These are phyloP conservation scores for Hypoxylon sp. DNA, from an alignment of 2,329 filamentous ascomycete species.

Conservation along the genomic window DNA sequence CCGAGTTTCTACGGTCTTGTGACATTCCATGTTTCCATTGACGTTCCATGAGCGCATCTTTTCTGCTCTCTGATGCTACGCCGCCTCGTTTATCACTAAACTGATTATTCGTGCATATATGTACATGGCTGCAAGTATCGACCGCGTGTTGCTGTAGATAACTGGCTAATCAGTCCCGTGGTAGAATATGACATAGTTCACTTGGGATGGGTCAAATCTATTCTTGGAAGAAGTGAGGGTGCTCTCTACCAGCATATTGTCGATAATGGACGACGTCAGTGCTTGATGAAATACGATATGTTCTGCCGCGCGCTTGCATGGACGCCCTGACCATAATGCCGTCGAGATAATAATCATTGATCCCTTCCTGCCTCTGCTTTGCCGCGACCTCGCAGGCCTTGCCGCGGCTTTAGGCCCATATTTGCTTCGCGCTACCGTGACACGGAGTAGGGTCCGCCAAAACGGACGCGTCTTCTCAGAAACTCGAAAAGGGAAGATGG, in stretches of 20 bases:
- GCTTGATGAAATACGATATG: slow-evolving; percentile 14
- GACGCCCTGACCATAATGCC: slow-evolving; percentile 8
- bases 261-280: too few relatives aligned
- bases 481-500: slow-evolving; percentile 27
- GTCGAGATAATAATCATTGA: too few relatives aligned
- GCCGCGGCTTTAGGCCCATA: slow-evolving; percentile 25
- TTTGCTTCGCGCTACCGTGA: slow-evolving; percentile 22
- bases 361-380: slow-evolving; percentile 18
- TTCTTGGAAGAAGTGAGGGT: too few relatives aligned
- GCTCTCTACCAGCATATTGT: too few relatives aligned
- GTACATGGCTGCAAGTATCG: too few relatives aligned
- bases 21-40: slow-evolving; percentile 37
- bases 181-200: too few relatives aligned
- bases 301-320: slow-evolving; percentile 37
- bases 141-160: slow-evolving; percentile 8
- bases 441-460: slow-evolving; percentile 16
- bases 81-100: slow-evolving; percentile 16
- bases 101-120: slow-evolving; percentile 22
- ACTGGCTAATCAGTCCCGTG: too few relatives aligned
- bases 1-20: slow-evolving; percentile 39
- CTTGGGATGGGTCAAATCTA: too few relatives aligned
- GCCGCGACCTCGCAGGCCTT: slow-evolving; percentile 32
- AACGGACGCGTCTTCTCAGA: slow-evolving; percentile 24
- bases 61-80: slow-evolving; percentile 18
- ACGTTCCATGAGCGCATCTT: slow-evolving; percentile 29